Base-by-base conservation (phyloP, 2,329 filamentous ascomycete genomes). In the Pseudocercospora musae region DNA sequence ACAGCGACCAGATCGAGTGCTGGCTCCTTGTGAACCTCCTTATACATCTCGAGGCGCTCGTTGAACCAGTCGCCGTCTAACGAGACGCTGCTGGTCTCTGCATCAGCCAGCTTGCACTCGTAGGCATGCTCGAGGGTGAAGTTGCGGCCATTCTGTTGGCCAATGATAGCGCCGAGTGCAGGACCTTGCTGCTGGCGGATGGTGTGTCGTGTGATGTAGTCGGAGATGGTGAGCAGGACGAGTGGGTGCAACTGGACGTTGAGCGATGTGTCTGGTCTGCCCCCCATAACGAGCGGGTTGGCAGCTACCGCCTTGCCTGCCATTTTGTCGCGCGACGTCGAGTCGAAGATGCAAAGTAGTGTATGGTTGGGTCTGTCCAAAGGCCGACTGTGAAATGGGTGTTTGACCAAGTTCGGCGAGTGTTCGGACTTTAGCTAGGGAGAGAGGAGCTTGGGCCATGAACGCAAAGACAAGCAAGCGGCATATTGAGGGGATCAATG, bases 81-180 rank as follows among this genome's bases (percentile, higher is more conserved):
- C 31, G 85, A 75, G 46, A 87, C 82, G 49, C 87, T 80, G 31
- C 84, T 86, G 48, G 76, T 64, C 72, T 75, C 70, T 33, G 78
- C 72, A 31, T 75, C 74, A 29, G 77, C 70, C 58, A 86, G 80
- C 65, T 89, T 86, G 75, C 90, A 92, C 73, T 97, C 92, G 74
- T 96, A 98, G 3, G 91, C 92, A 79, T 96, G 89, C 76, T 98
- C 94, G 68, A 97, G 88, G 9, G 91, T 96, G 70, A 97, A 89
- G 72, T 94, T 88, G 61, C 92, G 89, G 20, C 94, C 94, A 80
- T 92, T 90, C 71, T 97, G 93, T 73, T 95, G 91, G 15, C 95
- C 95, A 5, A 99, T 79, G n/a, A 99, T 82, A 57, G 89, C 92
- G 60, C 95, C 95, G 2, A 94, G 85, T 18, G 97, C 84, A 15